A percentile compares a stretch with the other conserved stretches of the same genome.
phyloP scores from a whole-genome alignment of 1,284 basidiomycete species.

The Cutaneotrichosporon sp. region DNA sequence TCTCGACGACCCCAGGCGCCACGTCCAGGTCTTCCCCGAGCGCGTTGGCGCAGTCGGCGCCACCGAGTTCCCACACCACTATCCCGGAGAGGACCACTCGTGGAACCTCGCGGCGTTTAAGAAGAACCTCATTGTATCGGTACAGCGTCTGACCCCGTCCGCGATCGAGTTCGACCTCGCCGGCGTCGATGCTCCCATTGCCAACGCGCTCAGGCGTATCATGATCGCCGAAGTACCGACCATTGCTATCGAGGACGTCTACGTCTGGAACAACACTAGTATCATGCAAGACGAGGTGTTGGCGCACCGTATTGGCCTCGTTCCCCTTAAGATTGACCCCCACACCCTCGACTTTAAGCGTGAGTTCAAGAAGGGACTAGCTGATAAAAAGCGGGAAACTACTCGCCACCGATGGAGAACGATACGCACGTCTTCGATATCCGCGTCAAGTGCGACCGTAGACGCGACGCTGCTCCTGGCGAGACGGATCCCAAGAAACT shows the following conservation, averaged over 20 bases:
- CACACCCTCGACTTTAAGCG: conserved; percentile 56
- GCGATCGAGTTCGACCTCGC: conserved; percentile 93
- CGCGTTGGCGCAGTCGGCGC: conserved; percentile 59
- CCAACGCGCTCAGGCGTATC: conserved; percentile 89
- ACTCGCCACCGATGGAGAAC: conserved; percentile 67
- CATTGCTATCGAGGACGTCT: conserved; percentile 89
- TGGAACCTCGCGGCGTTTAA: conserved; percentile 77
- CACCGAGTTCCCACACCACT: conserved; percentile 43
- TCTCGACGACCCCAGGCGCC: conserved; percentile 52
- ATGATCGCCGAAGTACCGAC: conserved; percentile 95
- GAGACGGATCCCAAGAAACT: conserved; percentile 65
- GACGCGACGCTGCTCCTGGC: conserved; percentile 57
- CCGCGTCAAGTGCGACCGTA: conserved; percentile 68
- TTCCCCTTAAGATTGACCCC: conserved; percentile 88
- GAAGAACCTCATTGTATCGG: conserved; percentile 69
- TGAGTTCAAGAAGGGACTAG: conserved; percentile 27
- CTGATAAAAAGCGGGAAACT: conserved; percentile 53
- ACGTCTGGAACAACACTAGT: conserved; percentile 92
- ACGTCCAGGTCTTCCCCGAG: conserved; percentile 67
- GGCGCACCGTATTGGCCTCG: conserved; percentile 82
- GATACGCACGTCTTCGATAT: conserved; percentile 91
- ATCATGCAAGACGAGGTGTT: conserved; percentile 95
- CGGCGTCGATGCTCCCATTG: conserved; percentile 93
- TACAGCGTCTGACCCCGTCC: conserved; percentile 74
- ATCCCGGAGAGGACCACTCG: conserved; percentile 75